Base-by-base conservation (phyloP, 2,329 filamentous ascomycete genomes). In the Pyrenophora graminea region DNA sequence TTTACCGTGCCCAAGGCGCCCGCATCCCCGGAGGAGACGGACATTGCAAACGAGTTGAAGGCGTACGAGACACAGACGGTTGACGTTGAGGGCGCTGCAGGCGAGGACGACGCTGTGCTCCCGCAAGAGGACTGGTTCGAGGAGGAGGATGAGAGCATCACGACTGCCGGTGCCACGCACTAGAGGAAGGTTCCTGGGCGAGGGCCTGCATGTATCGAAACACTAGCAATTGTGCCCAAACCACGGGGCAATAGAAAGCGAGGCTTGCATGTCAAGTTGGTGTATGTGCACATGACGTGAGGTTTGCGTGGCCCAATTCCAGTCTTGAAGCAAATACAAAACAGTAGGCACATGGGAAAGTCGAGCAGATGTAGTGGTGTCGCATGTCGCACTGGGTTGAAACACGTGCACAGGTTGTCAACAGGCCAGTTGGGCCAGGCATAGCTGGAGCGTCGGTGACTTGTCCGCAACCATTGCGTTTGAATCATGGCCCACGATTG, bases 1-100 rank as follows among this genome's bases (percentile, higher is more conserved):
- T 99, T 97, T 82, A 73, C 74, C 71, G 74, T 87, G 61, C 94
- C 94, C 69, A 86, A 89, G 76, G 78, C 91, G 52, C 93, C 94
- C 71, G 79, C 83, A 73, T 96, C 91, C 31, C 94, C 94, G 74
- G 94, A 97, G 79, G 93, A 97, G 84, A 80, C 87, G 77, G 90
- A 96, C 78, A 89, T 99, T 60, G 91, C 92, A 73, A 88, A 84
- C 77, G 93, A 90, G 77, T 80, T 99, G 76, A 88, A 94, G 81
- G 87, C 91, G 74, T 99, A 99, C 84, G 93, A 97, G 85, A 84
- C 80, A 74, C 91, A 96, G 83, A 84, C 87, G 67, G 92, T 97
- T 65, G 94, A 99, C 79, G 87, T 97, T 62, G 93, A 97, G 82
- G 93, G 93, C 63, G 85, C 90, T 63, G 80, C 82, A 64, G 76